phyloP scores from a whole-genome alignment of 176 grass and related monocot species.

The Bromus sterilis region DNA sequence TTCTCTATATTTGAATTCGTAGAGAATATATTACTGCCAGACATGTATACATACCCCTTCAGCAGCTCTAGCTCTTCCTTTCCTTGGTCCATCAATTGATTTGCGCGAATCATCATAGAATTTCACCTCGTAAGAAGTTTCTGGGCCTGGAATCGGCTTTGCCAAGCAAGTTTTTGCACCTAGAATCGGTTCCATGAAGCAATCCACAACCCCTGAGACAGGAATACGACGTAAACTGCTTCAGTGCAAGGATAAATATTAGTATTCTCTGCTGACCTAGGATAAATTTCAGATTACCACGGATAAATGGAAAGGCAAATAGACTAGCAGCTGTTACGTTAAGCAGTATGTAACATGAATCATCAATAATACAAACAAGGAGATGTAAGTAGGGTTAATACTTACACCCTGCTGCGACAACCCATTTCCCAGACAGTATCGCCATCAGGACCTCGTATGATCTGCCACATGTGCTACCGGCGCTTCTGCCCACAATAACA shows the following conservation, averaged over 20 bases:
- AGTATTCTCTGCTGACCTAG: background rate
- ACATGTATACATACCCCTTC: slow-evolving; percentile 17
- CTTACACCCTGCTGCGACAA: slow-evolving; percentile 32
- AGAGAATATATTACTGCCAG: background rate
- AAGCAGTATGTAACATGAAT: background rate
- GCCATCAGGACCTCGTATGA: slow-evolving; percentile 43
- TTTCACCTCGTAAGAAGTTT: slow-evolving; percentile 21
- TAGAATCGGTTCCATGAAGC: background rate
- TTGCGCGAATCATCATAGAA: background rate
- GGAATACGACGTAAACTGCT: background rate
- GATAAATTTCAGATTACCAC: background rate
- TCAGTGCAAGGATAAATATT: background rate
- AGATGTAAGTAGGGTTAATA: background rate
- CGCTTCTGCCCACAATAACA: slow-evolving; percentile 29
- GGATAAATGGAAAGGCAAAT: background rate
- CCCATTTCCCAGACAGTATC: slow-evolving; percentile 31
- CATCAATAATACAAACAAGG: background rate
- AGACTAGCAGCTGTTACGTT: background rate
- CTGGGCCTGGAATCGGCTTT: background rate
- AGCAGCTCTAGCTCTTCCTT: slow-evolving; percentile 23
- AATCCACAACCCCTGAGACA: slow-evolving; percentile 25
- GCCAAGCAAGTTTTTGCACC: background rate
- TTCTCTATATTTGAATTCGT: background rate
- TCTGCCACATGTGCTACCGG: background rate
- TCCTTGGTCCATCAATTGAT: slow-evolving; percentile 11